Base-by-base conservation (phyloP, 225 moss, liverwort and hornwort genomes). In the Bryoerythrophyllum caledonicum region DNA sequence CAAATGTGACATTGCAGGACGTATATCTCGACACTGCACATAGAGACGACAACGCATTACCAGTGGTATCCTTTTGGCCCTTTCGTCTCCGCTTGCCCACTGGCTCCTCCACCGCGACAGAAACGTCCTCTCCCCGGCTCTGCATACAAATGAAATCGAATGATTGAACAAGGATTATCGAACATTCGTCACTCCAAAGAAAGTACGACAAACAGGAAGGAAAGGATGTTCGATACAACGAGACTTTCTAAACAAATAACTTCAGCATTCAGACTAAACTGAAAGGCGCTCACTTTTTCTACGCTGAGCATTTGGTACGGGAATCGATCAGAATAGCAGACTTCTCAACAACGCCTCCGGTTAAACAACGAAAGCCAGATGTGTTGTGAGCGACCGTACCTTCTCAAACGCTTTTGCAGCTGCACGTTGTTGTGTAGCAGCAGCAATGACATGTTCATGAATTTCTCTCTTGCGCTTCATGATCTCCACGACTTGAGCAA, bases 401-500 rank as follows among this genome's bases (percentile, higher is more conserved):
- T 67, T 67, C 84, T 89, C 91, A 51, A 90, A 86, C 11, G 94
- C 90, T 85, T 90, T 97, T 13, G 88, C 76, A 71, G 86, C 88
- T 65, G 89, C 90, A 62, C 91, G 89, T 74, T 94, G 91, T 75
- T 94, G 90, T 12, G 81, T 81, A 15, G 91, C 87, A 44, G 97
- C 92, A 72, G 81, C 72, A 37, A 97, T 97, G 15, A 97, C 83
- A 65, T 93, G 97, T 73, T 93, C 97, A 74, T 97, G 94, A 10
- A 94, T 88, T 73, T 88, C 87, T 46, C 97, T 86, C 62, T 97
- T 97, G 2, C 93, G 91, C 82, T 97, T 97, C 97, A 97, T 97
- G 16, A 97, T 88, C 60, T 97, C 94, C 38, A 86, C 86, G 43
- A 83, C 88, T 79, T 92, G 90, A 24, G 85, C 81, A 60, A 83